These are phyloP conservation scores for Geotrichum aggregatum DNA, from an alignment of 1,139 yeast species.

Conservation along the genomic window DNA sequence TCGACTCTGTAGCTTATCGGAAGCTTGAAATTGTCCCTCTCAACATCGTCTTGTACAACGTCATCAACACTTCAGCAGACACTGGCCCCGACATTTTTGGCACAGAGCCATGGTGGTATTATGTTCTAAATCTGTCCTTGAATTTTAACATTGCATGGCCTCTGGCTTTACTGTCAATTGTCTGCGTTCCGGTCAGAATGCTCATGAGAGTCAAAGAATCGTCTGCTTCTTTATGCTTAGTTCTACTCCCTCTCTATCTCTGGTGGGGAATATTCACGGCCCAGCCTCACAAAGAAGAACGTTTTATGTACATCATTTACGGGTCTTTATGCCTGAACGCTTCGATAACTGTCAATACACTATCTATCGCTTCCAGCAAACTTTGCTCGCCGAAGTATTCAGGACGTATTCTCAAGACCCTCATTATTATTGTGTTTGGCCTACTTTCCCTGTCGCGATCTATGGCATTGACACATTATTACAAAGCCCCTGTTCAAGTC, in stretches of 20 bases:
- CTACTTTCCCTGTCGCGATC: conserved; percentile 33
- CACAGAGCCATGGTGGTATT: conserved; percentile 75
- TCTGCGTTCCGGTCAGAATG: conserved; percentile 26
- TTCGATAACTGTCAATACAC: conserved; percentile 44
- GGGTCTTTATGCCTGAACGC: conserved; percentile 64
- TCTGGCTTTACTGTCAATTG: conserved; percentile 45
- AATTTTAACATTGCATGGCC: conserved; percentile 63
- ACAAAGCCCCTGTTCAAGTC: conserved; percentile 39
- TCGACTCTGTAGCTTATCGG: conserved; percentile 69
- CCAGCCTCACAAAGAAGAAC: conserved; percentile 92
- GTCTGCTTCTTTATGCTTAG: conserved; percentile 12
- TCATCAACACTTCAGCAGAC: conserved; percentile 58
- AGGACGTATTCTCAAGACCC: neutral
- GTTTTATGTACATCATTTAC: conserved; percentile 83
- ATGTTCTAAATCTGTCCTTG: conserved; percentile 60
- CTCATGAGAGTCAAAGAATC: conserved; percentile 17
- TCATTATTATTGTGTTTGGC: conserved; percentile 10
- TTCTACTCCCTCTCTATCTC: conserved; percentile 46
- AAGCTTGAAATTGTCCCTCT: conserved; percentile 65
- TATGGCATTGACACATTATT: conserved; percentile 35
- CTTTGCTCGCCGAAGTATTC: neutral
- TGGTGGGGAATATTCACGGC: conserved; percentile 65
- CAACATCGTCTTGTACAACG: conserved; percentile 81
- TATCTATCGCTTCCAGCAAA: conserved; percentile 3
- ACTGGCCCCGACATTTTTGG: conserved; percentile 92